Evolutionary conservation across 1,139 yeast species (phyloP).

Genomic region (Saccharomyces pastorianus): DNA sequence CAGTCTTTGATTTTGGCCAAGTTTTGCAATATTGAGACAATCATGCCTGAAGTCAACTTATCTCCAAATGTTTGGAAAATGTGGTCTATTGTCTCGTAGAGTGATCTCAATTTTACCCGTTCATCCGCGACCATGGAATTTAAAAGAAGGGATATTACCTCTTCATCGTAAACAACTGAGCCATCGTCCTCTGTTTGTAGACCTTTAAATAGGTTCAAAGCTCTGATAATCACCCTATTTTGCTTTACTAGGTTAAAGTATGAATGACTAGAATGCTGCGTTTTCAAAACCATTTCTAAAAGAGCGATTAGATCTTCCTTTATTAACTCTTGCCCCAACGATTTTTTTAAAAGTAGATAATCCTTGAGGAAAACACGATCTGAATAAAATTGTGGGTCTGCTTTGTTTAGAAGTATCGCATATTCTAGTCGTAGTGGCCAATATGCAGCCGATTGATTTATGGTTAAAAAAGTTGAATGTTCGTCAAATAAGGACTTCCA

Average conservation of each 20-base stretch:
- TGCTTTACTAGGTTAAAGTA: conserved; percentile 11
- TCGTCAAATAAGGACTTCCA: conserved; percentile 16
- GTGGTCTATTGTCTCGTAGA: conserved; percentile 17
- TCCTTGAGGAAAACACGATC: conserved; percentile 11
- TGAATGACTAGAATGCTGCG: conserved; percentile 3
- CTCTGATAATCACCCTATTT: conserved; percentile 14
- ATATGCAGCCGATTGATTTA: conserved; percentile 7
- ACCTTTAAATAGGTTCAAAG: conserved; percentile 14
- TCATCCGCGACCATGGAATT: conserved; percentile 13
- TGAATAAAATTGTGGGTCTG: conserved; percentile 8
- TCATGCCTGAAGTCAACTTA: conserved; percentile 9
- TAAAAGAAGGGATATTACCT: conserved; percentile 16
- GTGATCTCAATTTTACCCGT: conserved; percentile 11
- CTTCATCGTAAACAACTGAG: conserved; percentile 13
- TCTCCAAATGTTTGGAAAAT: conserved; percentile 9
- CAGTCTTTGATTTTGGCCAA: conserved; percentile 18
- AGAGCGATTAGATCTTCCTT: conserved; percentile 19
- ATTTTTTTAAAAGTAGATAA: conserved; percentile 19
- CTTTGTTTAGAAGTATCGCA: conserved; percentile 11
- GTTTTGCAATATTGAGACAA: conserved; percentile 13
- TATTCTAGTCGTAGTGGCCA: conserved; percentile 20
- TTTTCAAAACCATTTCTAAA: conserved; percentile 11
- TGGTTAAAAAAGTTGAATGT: conserved; percentile 9
- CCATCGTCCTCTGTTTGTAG: conserved; percentile 8
- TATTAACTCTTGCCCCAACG: conserved; percentile 13